A percentile compares a stretch with the other conserved stretches of the same genome.
phyloP scores from a whole-genome alignment of 306 rosid genomes.

The Vigna unguiculata region DNA sequence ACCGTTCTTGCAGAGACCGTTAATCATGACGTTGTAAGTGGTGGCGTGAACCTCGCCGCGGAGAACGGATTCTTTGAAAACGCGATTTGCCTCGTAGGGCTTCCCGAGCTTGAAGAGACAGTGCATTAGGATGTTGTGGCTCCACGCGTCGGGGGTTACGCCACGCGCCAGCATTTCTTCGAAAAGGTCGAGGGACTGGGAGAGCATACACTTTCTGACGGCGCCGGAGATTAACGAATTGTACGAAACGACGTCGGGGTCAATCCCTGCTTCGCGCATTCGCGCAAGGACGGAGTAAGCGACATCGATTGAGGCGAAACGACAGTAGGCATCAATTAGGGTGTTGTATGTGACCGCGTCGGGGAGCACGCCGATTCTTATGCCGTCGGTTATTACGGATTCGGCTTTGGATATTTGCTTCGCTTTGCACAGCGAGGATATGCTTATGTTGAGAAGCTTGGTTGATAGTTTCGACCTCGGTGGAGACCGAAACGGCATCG shows the following conservation, averaged over 20 bases:
- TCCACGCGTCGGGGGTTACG: conserved; percentile 72
- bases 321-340: conserved; percentile 72
- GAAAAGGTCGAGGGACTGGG: conserved; percentile 60
- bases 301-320: conserved; percentile 57
- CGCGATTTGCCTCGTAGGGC: conserved; percentile 69
- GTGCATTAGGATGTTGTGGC: conserved; percentile 73
- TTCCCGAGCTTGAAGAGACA: conserved; percentile 77
- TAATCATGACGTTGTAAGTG: conserved; percentile 72
- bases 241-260: conserved; percentile 73
- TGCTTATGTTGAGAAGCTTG: conserved; percentile 69
- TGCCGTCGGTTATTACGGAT: conserved; percentile 60
- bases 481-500: background rate
- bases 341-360: conserved; percentile 76
- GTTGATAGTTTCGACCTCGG: conserved; percentile 55
- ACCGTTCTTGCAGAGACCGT: conserved; percentile 74
- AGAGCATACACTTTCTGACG: conserved; percentile 47
- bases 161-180: conserved; percentile 69
- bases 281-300: conserved; percentile 63
- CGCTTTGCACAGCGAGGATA: conserved; percentile 64
- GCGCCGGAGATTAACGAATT: conserved; percentile 75
- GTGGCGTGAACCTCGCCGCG: conserved; percentile 44
- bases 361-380: conserved; percentile 73
- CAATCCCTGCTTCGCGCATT: conserved; percentile 78
- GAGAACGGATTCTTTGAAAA: conserved; percentile 60
- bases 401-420: conserved; percentile 65